Conservation (phyloP, 352 stramenopile genomes). For the Phytophthora quininea region DNA sequence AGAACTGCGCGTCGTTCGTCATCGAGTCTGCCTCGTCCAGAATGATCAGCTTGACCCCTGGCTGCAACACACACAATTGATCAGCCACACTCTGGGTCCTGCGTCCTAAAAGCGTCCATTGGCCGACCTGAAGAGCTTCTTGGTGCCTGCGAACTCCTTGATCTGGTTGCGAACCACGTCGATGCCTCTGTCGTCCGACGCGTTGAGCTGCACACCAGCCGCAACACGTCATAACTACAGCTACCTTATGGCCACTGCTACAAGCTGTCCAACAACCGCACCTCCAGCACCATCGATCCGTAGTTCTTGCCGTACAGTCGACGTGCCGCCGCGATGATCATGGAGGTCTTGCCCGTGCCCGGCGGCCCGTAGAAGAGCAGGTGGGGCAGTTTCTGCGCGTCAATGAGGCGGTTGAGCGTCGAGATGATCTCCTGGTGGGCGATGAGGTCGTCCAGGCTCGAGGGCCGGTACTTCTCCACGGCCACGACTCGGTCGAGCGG, state of each 20-base stretch:
- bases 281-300: slow-evolving; percentile 94
- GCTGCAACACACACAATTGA: slow-evolving; percentile 20
- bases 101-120: too few species aligned
- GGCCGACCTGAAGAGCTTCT: slow-evolving; percentile 93
- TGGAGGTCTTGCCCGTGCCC: slow-evolving; percentile 97
- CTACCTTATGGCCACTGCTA: too few species aligned
- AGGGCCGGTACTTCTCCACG: slow-evolving; percentile 98
- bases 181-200: slow-evolving; percentile 97
- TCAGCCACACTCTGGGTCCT: not conserved
- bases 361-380: slow-evolving; percentile 97
- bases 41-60: slow-evolving; percentile 97
- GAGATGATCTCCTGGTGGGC: slow-evolving; percentile 97
- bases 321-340: slow-evolving; percentile 96
- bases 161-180: slow-evolving; percentile 98
- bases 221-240: not conserved
- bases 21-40: slow-evolving; percentile 99
- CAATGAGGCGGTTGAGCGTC: slow-evolving; percentile 96
- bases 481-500: slow-evolving; percentile 86
- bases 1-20: slow-evolving; percentile 98
- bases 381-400: slow-evolving; percentile 96
- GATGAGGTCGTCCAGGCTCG: slow-evolving; percentile 94
- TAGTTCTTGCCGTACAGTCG: slow-evolving; percentile 96
- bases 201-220: slow-evolving; percentile 89
- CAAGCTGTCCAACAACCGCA: slow-evolving; percentile 8
- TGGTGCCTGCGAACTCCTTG: slow-evolving; percentile 97